Conservation (phyloP, 208 protist genomes). For the Leishmania braziliensis region DNA sequence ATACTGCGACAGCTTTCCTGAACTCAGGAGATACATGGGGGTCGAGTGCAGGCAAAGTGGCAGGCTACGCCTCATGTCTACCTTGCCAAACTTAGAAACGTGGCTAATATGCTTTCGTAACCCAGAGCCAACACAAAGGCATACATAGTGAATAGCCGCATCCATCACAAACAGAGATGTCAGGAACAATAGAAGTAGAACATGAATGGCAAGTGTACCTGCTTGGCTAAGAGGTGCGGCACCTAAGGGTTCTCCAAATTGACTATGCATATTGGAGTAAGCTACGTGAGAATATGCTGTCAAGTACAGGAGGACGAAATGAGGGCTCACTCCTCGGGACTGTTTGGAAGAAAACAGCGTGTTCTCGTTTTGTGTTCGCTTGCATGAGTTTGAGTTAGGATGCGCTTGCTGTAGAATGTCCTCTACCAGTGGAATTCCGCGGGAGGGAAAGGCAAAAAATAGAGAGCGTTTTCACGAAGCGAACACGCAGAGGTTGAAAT, state of each 20-base stretch:
- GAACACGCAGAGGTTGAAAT: not conserved
- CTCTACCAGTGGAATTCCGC: not conserved
- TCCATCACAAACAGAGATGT: not conserved
- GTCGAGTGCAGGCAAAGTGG: slow-evolving; percentile 15
- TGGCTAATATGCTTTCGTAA: not conserved
- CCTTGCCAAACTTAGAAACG: not conserved
- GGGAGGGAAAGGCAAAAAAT: not conserved
- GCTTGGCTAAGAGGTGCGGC: not conserved
- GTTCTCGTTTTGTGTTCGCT: not conserved
- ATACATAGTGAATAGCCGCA: not conserved
- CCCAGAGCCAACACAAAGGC: not conserved
- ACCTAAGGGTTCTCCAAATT: not conserved
- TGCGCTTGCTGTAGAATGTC: not conserved
- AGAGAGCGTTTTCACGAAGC: not conserved
- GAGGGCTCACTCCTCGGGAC: not conserved
- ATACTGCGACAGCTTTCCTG: slow-evolving; percentile 55
- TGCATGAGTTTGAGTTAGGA: not conserved
- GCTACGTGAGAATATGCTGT: not conserved
- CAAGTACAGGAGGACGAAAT: not conserved
- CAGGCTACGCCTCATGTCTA: slow-evolving; percentile 16
- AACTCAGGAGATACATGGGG: slow-evolving; percentile 23
- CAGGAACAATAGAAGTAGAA: not conserved
- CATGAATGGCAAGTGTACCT: not conserved
- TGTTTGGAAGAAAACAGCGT: not conserved
- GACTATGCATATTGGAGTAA: not conserved